These are phyloP conservation scores for Candolleomyces efflorescens DNA, from an alignment of 768 basidiomycete genomes.

Conservation along the genomic window DNA sequence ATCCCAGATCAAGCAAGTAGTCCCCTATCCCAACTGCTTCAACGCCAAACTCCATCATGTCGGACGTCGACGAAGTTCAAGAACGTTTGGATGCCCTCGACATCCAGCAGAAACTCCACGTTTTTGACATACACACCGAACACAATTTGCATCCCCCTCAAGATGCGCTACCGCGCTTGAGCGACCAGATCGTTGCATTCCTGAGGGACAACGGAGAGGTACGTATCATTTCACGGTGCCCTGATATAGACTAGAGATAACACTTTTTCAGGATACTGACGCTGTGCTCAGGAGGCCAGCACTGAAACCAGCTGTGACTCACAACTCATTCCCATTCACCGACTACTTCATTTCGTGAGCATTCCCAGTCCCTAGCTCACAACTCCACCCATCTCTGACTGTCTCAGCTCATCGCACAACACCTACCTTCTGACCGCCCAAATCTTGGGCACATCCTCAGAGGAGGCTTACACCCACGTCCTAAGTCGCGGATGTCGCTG, in stretches of 20 bases:
- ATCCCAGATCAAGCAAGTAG: no score
- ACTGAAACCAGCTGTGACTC: slow-evolving; percentile 29
- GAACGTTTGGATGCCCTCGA: slow-evolving; percentile 1
- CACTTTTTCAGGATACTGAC: slow-evolving; percentile 24
- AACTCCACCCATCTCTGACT: slow-evolving; percentile 1
- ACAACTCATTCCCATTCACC: slow-evolving; percentile 44
- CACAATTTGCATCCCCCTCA: slow-evolving; percentile 25
- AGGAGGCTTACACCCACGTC: slow-evolving; percentile 52
- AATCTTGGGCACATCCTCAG: slow-evolving; percentile 49
- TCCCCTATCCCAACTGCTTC: background rate
- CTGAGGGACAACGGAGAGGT: slow-evolving; percentile 29
- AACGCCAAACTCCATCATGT: background rate
- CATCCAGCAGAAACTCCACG: slow-evolving; percentile 7
- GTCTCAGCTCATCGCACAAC: slow-evolving; percentile 56
- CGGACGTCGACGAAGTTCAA: slow-evolving; percentile 1
- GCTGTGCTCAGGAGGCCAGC: slow-evolving; percentile 33
- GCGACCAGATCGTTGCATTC: slow-evolving; percentile 32
- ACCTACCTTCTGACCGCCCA: slow-evolving; percentile 61
- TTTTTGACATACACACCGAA: slow-evolving; percentile 28
- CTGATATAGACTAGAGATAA: background rate
- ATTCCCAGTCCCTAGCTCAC: background rate
- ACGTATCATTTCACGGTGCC: background rate
- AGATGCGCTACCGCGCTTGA: slow-evolving; percentile 26
- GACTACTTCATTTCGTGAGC: slow-evolving; percentile 56
- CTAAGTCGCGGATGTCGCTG: slow-evolving; percentile 48